Evolutionary conservation across 805 yeast genomes (phyloP).

Genomic region (Candida ponderosae): DNA sequence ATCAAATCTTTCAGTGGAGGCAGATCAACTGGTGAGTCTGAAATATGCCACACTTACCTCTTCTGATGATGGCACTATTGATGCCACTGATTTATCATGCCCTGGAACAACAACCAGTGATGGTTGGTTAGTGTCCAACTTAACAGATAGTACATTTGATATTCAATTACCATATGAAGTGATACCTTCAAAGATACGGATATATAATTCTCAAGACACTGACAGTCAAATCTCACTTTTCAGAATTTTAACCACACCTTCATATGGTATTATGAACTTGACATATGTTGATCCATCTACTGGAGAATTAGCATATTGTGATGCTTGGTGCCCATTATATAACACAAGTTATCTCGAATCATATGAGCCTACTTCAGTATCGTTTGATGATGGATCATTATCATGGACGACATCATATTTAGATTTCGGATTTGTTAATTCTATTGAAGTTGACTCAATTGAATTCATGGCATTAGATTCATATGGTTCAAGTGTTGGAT

Average conservation of each 20-base stretch:
- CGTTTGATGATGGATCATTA: conserved; percentile 26
- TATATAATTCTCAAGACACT: conserved; percentile 50
- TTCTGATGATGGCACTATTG: conserved; percentile 27
- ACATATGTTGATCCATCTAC: conserved; percentile 74
- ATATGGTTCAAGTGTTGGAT: conserved; percentile 62
- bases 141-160: conserved; percentile 56
- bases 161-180: conserved; percentile 49
- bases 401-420: conserved; percentile 43
- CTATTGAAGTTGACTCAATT: conserved; percentile 50
- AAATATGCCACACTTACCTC: conserved; percentile 45
- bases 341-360: conserved; percentile 27
- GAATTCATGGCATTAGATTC: conserved; percentile 58
- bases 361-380: conserved; percentile 4
- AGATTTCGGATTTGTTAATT: conserved; percentile 76
- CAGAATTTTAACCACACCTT: conserved; percentile 69
- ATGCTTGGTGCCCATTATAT: conserved; percentile 80
- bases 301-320: conserved; percentile 56
- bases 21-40: conserved; percentile 56
- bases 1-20: conserved; percentile 35
- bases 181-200: conserved; percentile 63
- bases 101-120: conserved; percentile 33
- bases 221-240: conserved; percentile 47
- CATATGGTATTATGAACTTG: conserved; percentile 86
- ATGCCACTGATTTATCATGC: conserved; percentile 35
- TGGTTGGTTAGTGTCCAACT: conserved; percentile 46